Percentiles rank a stretch among this genome's conserved stretches.
phyloP scores from a whole-genome alignment of 371 early-diverging fungal species.

The Dichotomocladium elegans region DNA sequence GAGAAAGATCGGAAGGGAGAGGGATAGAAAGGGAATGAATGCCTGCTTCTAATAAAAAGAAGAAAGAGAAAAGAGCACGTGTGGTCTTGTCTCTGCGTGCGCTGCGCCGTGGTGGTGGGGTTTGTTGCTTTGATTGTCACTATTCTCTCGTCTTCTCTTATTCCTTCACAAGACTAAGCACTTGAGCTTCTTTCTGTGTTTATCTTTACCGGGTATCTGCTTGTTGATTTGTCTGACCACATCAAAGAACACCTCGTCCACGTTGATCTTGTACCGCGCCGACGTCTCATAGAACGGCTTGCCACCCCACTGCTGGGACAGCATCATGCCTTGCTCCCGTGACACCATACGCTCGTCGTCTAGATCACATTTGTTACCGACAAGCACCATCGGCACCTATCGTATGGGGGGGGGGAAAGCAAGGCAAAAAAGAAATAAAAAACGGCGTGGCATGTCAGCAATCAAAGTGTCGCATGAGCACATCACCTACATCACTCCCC shows the following conservation, averaged over 20 bases:
- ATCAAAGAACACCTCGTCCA: slow-evolving; percentile 71
- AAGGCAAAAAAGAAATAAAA: not conserved
- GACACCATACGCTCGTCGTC: slow-evolving; percentile 78
- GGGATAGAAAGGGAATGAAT: too few species aligned
- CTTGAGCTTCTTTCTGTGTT: slow-evolving; percentile 11
- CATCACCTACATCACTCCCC: not conserved
- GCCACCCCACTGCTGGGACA: slow-evolving; percentile 71
- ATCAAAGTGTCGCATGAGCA: not conserved
- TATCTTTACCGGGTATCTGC: slow-evolving; percentile 22
- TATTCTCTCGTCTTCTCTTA: too few species aligned
- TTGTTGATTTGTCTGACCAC: slow-evolving; percentile 58
- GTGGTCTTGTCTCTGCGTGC: too few species aligned
- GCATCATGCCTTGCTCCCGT: slow-evolving; percentile 57
- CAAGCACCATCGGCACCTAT: slow-evolving; percentile 83
- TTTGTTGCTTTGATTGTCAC: too few species aligned
- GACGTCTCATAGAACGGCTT: slow-evolving; percentile 81
- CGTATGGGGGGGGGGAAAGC: not conserved
- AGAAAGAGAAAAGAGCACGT: not conserved
- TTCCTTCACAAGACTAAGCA: slow-evolving; percentile 10
- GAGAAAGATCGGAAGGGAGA: not conserved
- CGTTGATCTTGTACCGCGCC: slow-evolving; percentile 81
- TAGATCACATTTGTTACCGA: slow-evolving; percentile 87
- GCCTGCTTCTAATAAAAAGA: not conserved
- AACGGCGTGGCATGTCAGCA: not conserved
- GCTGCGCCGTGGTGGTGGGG: too few species aligned